Conservation (phyloP, 164 flowering plant genomes). For the Litsea cubeba region DNA sequence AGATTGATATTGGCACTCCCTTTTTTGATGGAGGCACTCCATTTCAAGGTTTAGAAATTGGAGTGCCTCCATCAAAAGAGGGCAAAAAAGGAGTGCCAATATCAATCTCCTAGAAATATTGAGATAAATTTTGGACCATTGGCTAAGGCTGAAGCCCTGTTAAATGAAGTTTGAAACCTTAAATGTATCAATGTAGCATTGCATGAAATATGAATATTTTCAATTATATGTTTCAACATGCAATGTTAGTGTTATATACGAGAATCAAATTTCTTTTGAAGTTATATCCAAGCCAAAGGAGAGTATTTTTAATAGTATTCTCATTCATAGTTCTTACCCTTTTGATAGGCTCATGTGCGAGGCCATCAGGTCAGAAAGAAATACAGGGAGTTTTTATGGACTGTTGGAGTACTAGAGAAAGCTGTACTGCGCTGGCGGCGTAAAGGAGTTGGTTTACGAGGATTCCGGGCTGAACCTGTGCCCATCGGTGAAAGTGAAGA, state of each 20-base stretch:
- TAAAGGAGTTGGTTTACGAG: conserved; percentile 77
- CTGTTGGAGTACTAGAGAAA: conserved; percentile 83
- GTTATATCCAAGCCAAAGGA: neutral
- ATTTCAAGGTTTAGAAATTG: too few species aligned
- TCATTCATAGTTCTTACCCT: neutral
- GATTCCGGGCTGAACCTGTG: conserved; percentile 52
- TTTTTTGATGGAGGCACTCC: too few species aligned
- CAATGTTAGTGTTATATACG: neutral
- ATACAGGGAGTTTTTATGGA: conserved; percentile 74
- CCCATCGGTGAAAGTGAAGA: conserved; percentile 52
- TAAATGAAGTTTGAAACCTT: too few species aligned
- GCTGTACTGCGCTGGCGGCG: conserved; percentile 85
- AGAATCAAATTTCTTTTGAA: neutral
- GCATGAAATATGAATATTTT: too few species aligned
- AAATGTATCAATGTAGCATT: too few species aligned
- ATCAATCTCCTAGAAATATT: too few species aligned
- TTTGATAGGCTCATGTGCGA: conserved; percentile 86
- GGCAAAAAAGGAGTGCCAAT: too few species aligned
- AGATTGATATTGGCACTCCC: too few species aligned
- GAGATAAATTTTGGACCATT: too few species aligned
- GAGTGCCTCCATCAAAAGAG: too few species aligned
- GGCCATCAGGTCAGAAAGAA: conserved; percentile 88
- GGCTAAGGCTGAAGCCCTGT: too few species aligned
- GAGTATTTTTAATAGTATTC: neutral
- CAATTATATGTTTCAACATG: neutral